Conservation (phyloP, 1,284 basidiomycete genomes). For the Microbotryum violaceum region DNA sequence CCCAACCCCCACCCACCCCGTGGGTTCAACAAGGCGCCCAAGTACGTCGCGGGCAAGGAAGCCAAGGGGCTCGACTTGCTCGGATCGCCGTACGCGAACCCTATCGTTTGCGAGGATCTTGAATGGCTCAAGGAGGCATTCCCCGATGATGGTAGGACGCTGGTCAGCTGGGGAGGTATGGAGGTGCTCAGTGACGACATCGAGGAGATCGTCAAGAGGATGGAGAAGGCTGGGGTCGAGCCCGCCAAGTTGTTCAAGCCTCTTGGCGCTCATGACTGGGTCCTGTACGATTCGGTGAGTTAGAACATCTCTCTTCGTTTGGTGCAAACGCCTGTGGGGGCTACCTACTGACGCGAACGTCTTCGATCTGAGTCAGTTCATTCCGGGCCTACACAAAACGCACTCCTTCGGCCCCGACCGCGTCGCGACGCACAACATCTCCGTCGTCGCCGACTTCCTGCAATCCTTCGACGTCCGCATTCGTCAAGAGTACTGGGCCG, state of each 20-base stretch:
- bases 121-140: slow-evolving; percentile 19
- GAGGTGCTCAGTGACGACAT: slow-evolving; percentile 23
- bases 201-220: slow-evolving; percentile 4
- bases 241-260: slow-evolving; percentile 8
- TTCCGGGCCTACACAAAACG: slow-evolving; percentile 5
- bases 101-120: slow-evolving; percentile 5
- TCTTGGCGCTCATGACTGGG: slow-evolving; percentile 18
- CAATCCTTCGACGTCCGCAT: background rate
- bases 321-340: too few relatives aligned
- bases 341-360: background rate
- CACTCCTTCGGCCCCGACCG: background rate
- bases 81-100: slow-evolving; percentile 21
- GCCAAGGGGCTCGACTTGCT: slow-evolving; percentile 16
- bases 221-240: slow-evolving; percentile 18
- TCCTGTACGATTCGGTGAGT: slow-evolving; percentile 11
- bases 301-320: background rate
- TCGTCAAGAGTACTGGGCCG: too few relatives aligned
- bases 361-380: background rate
- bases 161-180: slow-evolving; percentile 21
- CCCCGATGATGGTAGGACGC: slow-evolving; percentile 13
- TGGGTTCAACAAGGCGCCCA: background rate
- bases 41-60: background rate
- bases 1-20: background rate
- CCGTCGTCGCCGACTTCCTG: background rate
- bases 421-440: background rate